Base-by-base conservation (phyloP, 2,329 filamentous ascomycete genomes). In the Trichophyton schoenleinii region DNA sequence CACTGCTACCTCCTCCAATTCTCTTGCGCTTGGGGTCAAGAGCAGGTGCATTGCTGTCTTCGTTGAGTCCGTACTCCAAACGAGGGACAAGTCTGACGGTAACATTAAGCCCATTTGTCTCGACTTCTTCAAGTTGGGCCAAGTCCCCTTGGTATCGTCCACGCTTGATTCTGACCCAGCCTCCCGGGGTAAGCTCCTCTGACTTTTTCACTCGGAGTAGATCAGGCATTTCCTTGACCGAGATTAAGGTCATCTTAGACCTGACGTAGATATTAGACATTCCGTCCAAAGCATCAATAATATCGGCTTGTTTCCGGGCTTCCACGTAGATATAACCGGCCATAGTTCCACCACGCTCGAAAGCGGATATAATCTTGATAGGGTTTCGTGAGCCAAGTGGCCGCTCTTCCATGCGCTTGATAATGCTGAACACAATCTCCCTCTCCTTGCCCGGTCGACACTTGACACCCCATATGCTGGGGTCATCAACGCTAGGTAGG, bases 211-310 rank as follows among this genome's bases (percentile, higher is more conserved):
- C 89, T 59, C 91, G 85, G 18, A 99, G 80, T n/a, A 99, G 82
- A 74, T 97, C 94, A 1, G 94, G 92, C 86, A 96, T 96, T 74
- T 99, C 94, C 73, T 95, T 95, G 69, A 97, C 91, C 57, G 94
- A 89, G 48, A 99, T 90, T 59, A 97, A 79, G 52, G 91, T 83
- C 77, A 94, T 87, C 74, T 91, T 94, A 31, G 84, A 87, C 61
- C 90, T 85, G 60, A 92, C 89, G 72, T 96, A 99, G 42, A 95
- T 88, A 70, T 96, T 91, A 64, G 89, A 83, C 69, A 99, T 83
- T 48, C 87, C 88, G 64, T 96, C 89, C 48, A 96, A 79, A 6
- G 90, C 89, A 59, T 86, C 81, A 69, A 91, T 79, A 66, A 97
- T 89, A 74, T 96, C 91, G 53, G 88, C 88, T 71, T 94, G 88